These are phyloP conservation scores for barley (Hordeum vulgare) DNA, from an alignment of 176 grass and related monocot genomes.

Conservation along the genomic window MorexV3_pseudomolecules_assembly NC_058524.1:584602532-584603031, in stretches of 20 bases:
- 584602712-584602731: not conserved
- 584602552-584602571: not conserved
- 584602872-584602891: not conserved
- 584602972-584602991: not conserved
- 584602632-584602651: not conserved
- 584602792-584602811: not conserved
- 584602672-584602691: not conserved
- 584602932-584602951: not conserved
- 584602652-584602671: not conserved
- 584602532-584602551: not conserved
- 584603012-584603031: too few species aligned
- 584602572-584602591: not conserved
- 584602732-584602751: not conserved
- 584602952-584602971: not conserved
- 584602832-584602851: not conserved
- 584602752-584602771: not conserved
- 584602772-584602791: not conserved
- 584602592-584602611: not conserved
- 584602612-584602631: not conserved
- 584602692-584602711: not conserved
- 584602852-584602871: not conserved
- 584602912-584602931: not conserved
- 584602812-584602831: not conserved
- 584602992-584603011: not conserved
- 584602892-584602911: not conserved